Conservation (phyloP, 2,329 filamentous ascomycete species). For the Ampelomyces quisqualis region DNA sequence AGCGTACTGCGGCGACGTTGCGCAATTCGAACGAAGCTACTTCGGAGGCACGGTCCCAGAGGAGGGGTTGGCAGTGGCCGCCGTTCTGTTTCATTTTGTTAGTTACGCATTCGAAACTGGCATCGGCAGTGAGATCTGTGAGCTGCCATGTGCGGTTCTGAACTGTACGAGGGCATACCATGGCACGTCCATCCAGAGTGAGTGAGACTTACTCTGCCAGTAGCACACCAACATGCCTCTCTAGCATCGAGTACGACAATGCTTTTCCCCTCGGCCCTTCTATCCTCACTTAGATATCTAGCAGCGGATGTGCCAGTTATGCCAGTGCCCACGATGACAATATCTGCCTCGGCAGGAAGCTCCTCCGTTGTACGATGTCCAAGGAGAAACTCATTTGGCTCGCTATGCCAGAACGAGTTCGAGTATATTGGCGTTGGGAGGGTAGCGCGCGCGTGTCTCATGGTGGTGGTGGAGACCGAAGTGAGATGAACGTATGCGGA, state of each 20-base stretch:
- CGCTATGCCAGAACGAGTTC: conserved; percentile 71
- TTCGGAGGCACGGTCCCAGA: conserved; percentile 62
- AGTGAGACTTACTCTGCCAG: conserved; percentile 63
- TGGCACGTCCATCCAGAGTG: not conserved
- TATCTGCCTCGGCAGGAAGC: conserved; percentile 64
- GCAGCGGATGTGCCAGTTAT: conserved; percentile 75
- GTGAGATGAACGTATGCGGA: conserved; percentile 2
- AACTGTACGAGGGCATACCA: not conserved
- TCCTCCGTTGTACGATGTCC: conserved; percentile 67
- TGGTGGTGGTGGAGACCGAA: conserved; percentile 14
- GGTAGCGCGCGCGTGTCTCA: conserved; percentile 38
- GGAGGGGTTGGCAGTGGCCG: conserved; percentile 70
- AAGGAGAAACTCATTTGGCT: conserved; percentile 63
- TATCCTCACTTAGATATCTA: conserved; percentile 57
- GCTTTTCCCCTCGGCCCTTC: conserved; percentile 48
- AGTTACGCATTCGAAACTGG: not conserved
- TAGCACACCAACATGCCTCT: conserved; percentile 81
- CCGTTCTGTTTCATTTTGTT: conserved; percentile 48
- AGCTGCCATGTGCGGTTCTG: not conserved
- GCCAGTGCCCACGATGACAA: conserved; percentile 72
- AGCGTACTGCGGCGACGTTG: conserved; percentile 63
- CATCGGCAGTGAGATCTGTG: too few species aligned
- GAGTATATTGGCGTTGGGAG: conserved; percentile 64
- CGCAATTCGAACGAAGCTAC: conserved; percentile 71
- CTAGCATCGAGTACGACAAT: conserved; percentile 75